Conservation (phyloP, 257 asterid species). For the Petunia secreta region DNA sequence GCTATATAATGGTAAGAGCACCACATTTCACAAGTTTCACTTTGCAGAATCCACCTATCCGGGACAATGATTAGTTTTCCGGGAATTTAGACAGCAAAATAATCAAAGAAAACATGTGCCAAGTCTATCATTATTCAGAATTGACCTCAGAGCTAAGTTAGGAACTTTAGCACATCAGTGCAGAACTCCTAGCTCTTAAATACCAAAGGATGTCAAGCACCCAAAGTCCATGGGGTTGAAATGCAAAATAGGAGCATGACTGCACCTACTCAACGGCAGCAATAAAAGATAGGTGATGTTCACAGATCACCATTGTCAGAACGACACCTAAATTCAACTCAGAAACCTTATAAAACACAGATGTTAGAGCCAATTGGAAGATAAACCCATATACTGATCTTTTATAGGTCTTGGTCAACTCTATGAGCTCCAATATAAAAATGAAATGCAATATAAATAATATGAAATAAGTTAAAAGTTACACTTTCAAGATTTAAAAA, state of each 20-base stretch:
- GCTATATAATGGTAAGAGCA: too few relatives aligned
- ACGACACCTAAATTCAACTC: neutral
- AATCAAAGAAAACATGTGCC: neutral
- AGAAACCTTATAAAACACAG: neutral
- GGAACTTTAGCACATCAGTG: too few relatives aligned
- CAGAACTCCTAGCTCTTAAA: too few relatives aligned
- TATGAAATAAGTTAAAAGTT: neutral
- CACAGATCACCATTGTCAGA: neutral
- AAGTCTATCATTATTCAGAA: neutral
- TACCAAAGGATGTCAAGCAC: too few relatives aligned
- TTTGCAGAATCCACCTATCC: neutral
- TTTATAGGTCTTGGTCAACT: slow-evolving; percentile 3
- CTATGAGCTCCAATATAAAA: neutral
- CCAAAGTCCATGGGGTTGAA: neutral
- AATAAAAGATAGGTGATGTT: neutral
- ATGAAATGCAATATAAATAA: neutral
- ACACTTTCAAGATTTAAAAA: slow-evolving; percentile 18
- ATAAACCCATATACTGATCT: neutral
- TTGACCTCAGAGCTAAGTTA: too few relatives aligned
- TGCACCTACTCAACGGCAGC: neutral
- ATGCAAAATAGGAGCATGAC: neutral
- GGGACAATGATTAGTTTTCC: neutral
- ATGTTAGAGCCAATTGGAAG: neutral
- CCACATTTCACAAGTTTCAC: neutral
- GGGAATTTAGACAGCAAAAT: neutral